Base-by-base conservation (phyloP, 2,329 filamentous ascomycete species). In the Pezizomycotina sp. region DNA sequence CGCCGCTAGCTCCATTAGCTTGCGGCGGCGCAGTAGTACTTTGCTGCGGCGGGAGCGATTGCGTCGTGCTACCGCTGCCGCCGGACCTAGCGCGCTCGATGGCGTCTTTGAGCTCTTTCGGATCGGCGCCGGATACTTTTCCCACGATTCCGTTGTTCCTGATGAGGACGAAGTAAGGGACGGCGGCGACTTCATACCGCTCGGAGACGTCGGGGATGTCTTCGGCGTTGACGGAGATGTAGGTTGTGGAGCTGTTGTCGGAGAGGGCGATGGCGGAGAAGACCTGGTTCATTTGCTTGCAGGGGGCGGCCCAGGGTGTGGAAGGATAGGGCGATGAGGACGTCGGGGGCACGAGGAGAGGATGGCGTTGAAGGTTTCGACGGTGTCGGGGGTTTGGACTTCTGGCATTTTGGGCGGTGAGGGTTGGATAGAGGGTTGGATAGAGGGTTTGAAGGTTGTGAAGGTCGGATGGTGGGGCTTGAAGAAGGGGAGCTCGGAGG, bases 291-390 rank as follows among this genome's bases (percentile, higher is more conserved):
- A 95, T 95, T 61, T 93, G 83, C 46, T 79, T 74, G 65, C 89
- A 95, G 28, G 89, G 89, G 42, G 83, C 83, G 19, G 89, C 89
- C 89, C 89, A 98, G 48, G 84, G 89, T 83, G 58, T 95, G 79
- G 66, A 98, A 98, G 57, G 84, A 93, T 55, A 92, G 71, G 53
- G 93, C 67, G 46, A 86, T 66, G 42, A 93, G 71, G 10, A 78
- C 71, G 10, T 74, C n/a, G n/a, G n/a, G n/a, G n/a, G n/a, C n/a
- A n/a, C n/a, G n/a, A n/a, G n/a, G n/a, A n/a, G n/a, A n/a, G n/a
- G n/a, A n/a, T n/a, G n/a, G n/a, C n/a, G n/a, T n/a, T n/a, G n/a
- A n/a, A n/a, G n/a, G n/a, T n/a, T n/a, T n/a, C n/a, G n/a, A n/a
- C n/a, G n/a, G n/a, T n/a, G n/a, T n/a, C n/a, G n/a, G n/a, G n/a